Evolutionary conservation across 805 yeast genomes (phyloP).

Genomic region (Pichia paraexigua): DNA sequence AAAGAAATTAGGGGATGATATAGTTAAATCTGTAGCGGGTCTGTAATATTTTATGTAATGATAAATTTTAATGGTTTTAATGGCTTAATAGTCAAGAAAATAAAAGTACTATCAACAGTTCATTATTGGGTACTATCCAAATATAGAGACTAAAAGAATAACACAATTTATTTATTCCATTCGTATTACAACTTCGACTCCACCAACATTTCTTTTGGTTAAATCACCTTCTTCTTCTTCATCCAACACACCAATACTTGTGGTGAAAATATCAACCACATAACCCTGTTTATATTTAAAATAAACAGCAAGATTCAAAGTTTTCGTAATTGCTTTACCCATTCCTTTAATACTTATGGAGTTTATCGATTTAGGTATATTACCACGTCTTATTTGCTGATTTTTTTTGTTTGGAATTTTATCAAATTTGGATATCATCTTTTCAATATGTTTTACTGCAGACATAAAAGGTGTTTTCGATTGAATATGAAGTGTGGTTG

Average conservation of each 20-base stretch:
- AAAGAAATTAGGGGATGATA: neutral
- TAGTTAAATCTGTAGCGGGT: conserved; percentile 12
- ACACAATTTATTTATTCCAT: neutral
- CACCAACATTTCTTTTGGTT: conserved; percentile 40
- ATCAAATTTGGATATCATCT: conserved; percentile 31
- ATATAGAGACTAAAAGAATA: too few relatives aligned
- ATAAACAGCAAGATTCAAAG: conserved; percentile 52
- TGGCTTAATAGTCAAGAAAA: too few relatives aligned
- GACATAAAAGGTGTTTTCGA: conserved; percentile 64
- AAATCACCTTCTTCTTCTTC: conserved; percentile 36
- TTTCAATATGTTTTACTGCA: conserved; percentile 57
- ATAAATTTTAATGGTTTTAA: neutral
- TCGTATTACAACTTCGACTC: conserved; percentile 37
- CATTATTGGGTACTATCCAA: neutral
- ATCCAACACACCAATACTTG: conserved; percentile 62
- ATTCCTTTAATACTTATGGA: conserved; percentile 60
- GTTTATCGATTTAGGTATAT: conserved; percentile 13
- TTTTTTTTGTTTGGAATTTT: conserved; percentile 37
- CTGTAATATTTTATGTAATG: conserved; percentile 15
- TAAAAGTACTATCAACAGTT: too few relatives aligned
- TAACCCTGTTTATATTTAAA: conserved; percentile 44
- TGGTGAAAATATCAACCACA: conserved; percentile 54
- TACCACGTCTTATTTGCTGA: conserved; percentile 15
- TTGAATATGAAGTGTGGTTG: conserved; percentile 50
- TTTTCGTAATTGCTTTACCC: conserved; percentile 65